Conservation (phyloP, 2,329 filamentous ascomycete species). For the Stachybotrys elegans region DNA sequence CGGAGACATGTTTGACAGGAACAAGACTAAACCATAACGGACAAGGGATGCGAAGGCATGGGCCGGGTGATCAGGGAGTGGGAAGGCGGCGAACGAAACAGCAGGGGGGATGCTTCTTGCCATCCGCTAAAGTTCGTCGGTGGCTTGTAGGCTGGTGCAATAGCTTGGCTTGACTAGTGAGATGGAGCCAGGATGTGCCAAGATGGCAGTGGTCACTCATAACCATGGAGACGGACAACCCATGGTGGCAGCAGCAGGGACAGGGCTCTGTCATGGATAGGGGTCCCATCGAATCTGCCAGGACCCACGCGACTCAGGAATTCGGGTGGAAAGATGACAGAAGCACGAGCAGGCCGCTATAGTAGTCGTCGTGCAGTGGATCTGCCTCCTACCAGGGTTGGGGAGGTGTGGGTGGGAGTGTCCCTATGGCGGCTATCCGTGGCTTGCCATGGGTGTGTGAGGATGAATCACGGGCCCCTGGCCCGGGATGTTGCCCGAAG, state of each 20-base stretch:
- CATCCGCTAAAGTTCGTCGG: not conserved
- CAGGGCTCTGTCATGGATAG: conserved; percentile 2
- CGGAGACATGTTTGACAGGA: conserved; percentile 21
- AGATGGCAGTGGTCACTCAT: conserved; percentile 1
- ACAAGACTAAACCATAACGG: conserved; percentile 20
- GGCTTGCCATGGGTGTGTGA: too few relatives aligned
- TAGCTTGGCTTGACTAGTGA: not conserved
- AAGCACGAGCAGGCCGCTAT: conserved; percentile 18
- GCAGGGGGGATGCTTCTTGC: conserved; percentile 13
- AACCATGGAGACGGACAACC: too few relatives aligned
- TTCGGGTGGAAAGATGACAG: conserved; percentile 24
- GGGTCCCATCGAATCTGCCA: conserved; percentile 1
- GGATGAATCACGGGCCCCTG: too few relatives aligned
- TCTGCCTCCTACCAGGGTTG: too few relatives aligned
- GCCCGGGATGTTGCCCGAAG: too few relatives aligned
- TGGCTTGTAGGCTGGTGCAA: not conserved
- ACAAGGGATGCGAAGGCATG: conserved; percentile 23
- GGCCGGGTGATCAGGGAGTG: conserved; percentile 22
- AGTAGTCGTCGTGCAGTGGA: too few relatives aligned
- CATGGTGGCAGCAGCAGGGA: not conserved
- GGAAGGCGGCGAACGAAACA: conserved; percentile 16
- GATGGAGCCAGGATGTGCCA: conserved; percentile 1
- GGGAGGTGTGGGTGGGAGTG: too few relatives aligned
- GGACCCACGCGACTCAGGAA: conserved; percentile 16
- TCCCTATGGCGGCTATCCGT: too few relatives aligned